Percentiles rank a stretch among this genome's conserved stretches.
Evolutionary conservation across 495 filamentous ascomycete genomes (phyloP).

Genomic region (Corynascus novoguineensis): DNA sequence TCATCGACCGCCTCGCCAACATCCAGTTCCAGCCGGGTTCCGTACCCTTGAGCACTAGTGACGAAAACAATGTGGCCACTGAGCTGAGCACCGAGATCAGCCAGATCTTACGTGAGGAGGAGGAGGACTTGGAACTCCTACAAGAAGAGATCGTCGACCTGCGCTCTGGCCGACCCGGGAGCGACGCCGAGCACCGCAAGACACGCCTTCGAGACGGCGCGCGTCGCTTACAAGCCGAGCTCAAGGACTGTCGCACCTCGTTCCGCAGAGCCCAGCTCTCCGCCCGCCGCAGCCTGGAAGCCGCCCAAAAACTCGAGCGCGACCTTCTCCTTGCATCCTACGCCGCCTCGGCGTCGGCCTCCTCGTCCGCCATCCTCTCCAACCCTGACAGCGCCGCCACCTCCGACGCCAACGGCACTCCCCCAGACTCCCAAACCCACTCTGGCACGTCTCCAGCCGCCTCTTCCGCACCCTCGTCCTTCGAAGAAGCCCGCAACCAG

Average conservation of each 20-base stretch:
- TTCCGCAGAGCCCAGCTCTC: slow-evolving; percentile 82
- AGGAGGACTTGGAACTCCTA: slow-evolving; percentile 80
- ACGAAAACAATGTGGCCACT: slow-evolving; percentile 57
- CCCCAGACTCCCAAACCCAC: background rate
- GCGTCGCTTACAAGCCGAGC: slow-evolving; percentile 57
- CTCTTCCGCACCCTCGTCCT: background rate
- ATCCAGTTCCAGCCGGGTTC: slow-evolving; percentile 60
- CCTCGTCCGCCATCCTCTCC: slow-evolving; percentile 21
- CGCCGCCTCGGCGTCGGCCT: slow-evolving; percentile 36
- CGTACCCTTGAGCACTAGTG: slow-evolving; percentile 39
- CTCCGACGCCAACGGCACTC: slow-evolving; percentile 11
- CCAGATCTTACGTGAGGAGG: slow-evolving; percentile 71
- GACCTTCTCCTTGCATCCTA: slow-evolving; percentile 67
- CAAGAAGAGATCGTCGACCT: slow-evolving; percentile 72
- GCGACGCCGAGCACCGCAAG: slow-evolving; percentile 47
- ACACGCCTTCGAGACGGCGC: slow-evolving; percentile 58
- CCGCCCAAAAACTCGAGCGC: slow-evolving; percentile 68
- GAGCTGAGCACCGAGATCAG: slow-evolving; percentile 82
- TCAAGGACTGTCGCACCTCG: slow-evolving; percentile 64
- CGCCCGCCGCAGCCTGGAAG: slow-evolving; percentile 70
- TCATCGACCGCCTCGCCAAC: slow-evolving; percentile 68
- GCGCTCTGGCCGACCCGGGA: slow-evolving; percentile 39
- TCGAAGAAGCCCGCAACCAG: slow-evolving; percentile 19
- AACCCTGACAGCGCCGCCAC: slow-evolving; percentile 24
- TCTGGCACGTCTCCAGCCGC: background rate